Evolutionary conservation across 305 asterid genomes (phyloP), one percentile per base, ranked within the genome.

Genomic region (Fraxinus nigra): DNA sequence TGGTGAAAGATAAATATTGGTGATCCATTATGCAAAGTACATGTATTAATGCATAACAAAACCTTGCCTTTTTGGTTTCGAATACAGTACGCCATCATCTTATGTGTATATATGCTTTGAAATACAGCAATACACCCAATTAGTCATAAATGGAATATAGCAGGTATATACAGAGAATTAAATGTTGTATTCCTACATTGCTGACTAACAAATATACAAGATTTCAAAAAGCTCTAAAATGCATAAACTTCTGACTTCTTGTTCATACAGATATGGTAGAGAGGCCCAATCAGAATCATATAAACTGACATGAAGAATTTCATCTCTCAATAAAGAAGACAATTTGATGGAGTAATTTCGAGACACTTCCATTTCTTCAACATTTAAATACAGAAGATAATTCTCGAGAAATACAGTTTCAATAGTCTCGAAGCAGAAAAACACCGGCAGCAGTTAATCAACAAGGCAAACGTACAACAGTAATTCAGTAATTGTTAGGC

Each of bases 321-420:
- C 32, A 8, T 20, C 69, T 20, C 24, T n/a, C 22, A 14, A 26
- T 1, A 7, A 76, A 48, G 37, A 65, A 24, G 72, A 40, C 61
- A 61, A 37, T 78, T 77, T 7, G 30, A 78, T 18, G 69, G 75
- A 78, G 26, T 26, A 73, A 75, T 54, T 65, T 75, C 16, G 0
- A 10, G 59, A 37, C 20, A 9, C 72, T 38, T 24, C 35, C 67
- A 59, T 34, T 61, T 48, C 34, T 37, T 51, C 48, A 43, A 78
- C 72, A 78, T 78, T 26, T 51, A 82, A 76, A 34, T 51, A 79
- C 1, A 24, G 30, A n/a, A 30, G 8, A 46, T 3, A 14, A 72
- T 24, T 77, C 72, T 78, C 56, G 76, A 80, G 51, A 38, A 83
- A 79, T 43, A 18, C 28, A 37, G 28, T n/a, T 16, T 24, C 77